Base-by-base conservation (phyloP, 2,329 filamentous ascomycete genomes). In the Colletotrichum sp. region DNA sequence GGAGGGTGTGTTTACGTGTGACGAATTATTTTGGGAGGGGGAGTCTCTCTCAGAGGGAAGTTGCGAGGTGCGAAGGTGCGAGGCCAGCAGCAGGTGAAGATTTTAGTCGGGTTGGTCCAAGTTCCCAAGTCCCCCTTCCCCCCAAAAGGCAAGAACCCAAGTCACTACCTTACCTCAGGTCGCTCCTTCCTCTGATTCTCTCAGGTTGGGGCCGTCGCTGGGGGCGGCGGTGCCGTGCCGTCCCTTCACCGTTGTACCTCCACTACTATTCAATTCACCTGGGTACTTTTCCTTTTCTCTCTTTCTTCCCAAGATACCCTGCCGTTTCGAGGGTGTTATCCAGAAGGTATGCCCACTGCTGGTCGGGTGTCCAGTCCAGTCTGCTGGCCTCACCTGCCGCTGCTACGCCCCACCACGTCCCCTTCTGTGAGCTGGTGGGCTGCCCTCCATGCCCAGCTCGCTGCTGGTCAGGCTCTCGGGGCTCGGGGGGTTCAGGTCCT, bases 1-100 rank as follows among this genome's bases (percentile, higher is more conserved):
- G 36, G 71, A 66, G 66, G 72, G 74, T 71, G 65, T 76, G 74
- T 76, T 76, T 76, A 76, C 72, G 74, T 76, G 74, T 76, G 74
- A 76, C 74, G 74, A 76, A 75, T 74, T 74, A 74, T 76, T 76
- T 71, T 76, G 71, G 74, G 74, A 71, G 72, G 67, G 70, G 63
- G 48, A 52, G 43, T 59, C 21, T 59, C 55, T 66, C 52, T 72
- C 63, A 59, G 69, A 71, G 72, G 74, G 71, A 75, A 76, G 74
- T 75, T 76, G 71, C 71, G 61, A 74, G 72, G 59, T 63, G 59
- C 30, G 59, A 63, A 34, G 43, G 43, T 76, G 71, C 71, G 71
- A 74, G 72, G 59, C 32, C 28, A n/a, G 59, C 30, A 32, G 66
- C 66, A 66, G 67, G 61, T 76, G 74, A 76, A 76, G 74, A 76